phyloP scores from a whole-genome alignment of 1,284 basidiomycete genomes.

The Sphaerobolus stellatus region DNA sequence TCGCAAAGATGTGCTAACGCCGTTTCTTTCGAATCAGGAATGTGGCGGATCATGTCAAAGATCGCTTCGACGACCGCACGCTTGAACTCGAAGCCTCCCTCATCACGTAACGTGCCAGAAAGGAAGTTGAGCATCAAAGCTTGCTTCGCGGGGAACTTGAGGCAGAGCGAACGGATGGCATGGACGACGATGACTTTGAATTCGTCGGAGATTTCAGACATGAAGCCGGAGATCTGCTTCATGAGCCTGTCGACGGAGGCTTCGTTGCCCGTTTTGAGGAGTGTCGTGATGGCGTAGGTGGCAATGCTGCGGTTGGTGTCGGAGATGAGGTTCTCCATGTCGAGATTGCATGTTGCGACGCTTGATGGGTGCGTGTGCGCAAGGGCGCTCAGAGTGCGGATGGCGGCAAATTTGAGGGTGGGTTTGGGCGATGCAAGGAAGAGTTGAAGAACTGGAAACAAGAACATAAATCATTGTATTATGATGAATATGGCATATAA shows the following conservation, averaged over 20 bases:
- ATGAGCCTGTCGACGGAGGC: constrained; percentile 98
- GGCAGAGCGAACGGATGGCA: constrained; percentile 95
- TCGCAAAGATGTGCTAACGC: constrained; percentile 99
- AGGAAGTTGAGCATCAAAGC: constrained; percentile 94
- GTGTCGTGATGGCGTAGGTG: constrained; percentile 97
- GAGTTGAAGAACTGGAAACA: constrained; percentile 74
- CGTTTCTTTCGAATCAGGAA: constrained; percentile 92
- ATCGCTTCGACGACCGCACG: constrained; percentile 98
- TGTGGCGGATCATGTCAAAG: constrained; percentile 99
- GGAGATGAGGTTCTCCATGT: constrained; percentile 96
- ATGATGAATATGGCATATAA: constrained; percentile 9
- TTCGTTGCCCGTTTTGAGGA: constrained; percentile 99
- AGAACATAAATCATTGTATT: constrained; percentile 1
- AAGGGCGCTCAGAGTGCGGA: constrained; percentile 89
- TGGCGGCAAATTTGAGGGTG: constrained; percentile 95
- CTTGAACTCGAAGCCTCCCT: constrained; percentile 99
- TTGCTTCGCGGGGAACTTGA: constrained; percentile 98
- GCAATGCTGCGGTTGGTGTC: constrained; percentile 96
- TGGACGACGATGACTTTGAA: constrained; percentile 99
- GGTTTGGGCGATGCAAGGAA: constrained; percentile 94
- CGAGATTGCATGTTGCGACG: constrained; percentile 93
- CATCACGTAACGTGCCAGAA: constrained; percentile 90
- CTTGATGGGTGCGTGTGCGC: constrained; percentile 82
- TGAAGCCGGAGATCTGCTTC: constrained; percentile 99
- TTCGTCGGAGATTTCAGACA: constrained; percentile 99